Evolutionary conservation across 177 flowering plant species (phyloP), one percentile per base, ranked within the genome.

Genomic region (Vitis hybrid): DNA sequence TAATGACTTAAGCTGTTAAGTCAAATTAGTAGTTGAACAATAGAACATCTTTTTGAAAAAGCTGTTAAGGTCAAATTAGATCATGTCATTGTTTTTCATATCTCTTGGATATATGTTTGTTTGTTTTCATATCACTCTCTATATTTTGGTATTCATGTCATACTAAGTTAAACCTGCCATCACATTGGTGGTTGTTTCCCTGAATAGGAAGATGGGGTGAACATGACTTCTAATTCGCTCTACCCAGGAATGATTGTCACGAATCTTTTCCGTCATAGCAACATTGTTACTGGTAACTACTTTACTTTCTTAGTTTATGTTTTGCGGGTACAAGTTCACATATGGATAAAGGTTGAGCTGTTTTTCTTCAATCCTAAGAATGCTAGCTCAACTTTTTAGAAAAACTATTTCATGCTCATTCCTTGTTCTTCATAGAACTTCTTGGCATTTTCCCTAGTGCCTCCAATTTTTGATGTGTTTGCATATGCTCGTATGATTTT

Each of bases 141-240:
- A 63, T 11, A 0, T 1, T 57, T 38, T 38, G 47, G 47, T 38
- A 38, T 8, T 38, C 0, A 38, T 38, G 47, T 38, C 8, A 8
- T 38, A 38, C 47, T 38, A 38, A 38, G 7, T 38, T 8, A 8
- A 38, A 38, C 47, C 47, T 38, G 47, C 47, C 47, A 38, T 38
- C 47, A 5, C 47, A 38, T 38, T 1, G 9, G 47, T 38, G 5
- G 11, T 44, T 52, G 38, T 13, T 57, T 38, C 10, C 18, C 28
- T 50, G 54, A 52, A 19, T 67, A 77, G 79, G 78, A 75, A 66
- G 78, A 75, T 14, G 78, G 73, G 13, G 76, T 57, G 1, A 31
- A 68, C 38, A 59, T 78, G 17, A 78, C 78, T 57, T 76, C 76
- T 44, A 78, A 78, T 69, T 78, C 81, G 12, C 73, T 78, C 59